Conservation (phyloP, 306 rosid genomes). For the Erythrophleum fordii region DNA sequence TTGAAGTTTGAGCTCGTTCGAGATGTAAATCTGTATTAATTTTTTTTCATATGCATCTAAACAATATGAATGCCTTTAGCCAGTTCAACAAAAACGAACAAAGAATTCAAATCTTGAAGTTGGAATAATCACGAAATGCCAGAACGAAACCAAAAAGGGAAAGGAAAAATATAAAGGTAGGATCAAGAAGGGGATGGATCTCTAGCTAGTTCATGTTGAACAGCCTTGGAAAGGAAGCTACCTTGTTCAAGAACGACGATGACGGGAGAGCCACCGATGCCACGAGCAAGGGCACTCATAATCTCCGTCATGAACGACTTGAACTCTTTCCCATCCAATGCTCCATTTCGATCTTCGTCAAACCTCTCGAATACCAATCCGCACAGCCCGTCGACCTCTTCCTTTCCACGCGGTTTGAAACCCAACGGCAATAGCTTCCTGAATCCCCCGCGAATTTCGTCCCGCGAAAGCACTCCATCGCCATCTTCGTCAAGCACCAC, state of each 20-base stretch:
- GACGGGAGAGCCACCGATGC: slow-evolving; percentile 65
- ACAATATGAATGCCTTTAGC: background rate
- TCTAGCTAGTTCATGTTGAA: slow-evolving; percentile 51
- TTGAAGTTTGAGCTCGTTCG: background rate
- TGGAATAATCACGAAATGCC: background rate
- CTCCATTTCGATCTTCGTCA: slow-evolving; percentile 55
- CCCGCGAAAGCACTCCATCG: slow-evolving; percentile 51
- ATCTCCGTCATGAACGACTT: slow-evolving; percentile 54
- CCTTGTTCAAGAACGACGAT: slow-evolving; percentile 54
- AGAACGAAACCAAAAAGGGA: background rate
- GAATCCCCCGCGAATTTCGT: slow-evolving; percentile 45
- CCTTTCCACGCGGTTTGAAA: slow-evolving; percentile 27
- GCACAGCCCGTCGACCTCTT: slow-evolving; percentile 30
- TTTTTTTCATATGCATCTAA: background rate
- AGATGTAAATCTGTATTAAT: background rate
- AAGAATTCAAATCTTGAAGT: background rate
- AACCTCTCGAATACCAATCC: slow-evolving; percentile 49
- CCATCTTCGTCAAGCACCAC: slow-evolving; percentile 45
- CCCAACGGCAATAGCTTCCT: slow-evolving; percentile 51
- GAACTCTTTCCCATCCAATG: slow-evolving; percentile 48
- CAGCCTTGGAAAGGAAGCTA: slow-evolving; percentile 61
- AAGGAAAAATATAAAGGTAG: background rate
- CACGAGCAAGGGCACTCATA: slow-evolving; percentile 64
- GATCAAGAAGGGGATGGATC: background rate
- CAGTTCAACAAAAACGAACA: background rate